Evolutionary conservation across 176 grass and related monocot species (phyloP).

Genomic region (Urochloa ruziziensis): DNA sequence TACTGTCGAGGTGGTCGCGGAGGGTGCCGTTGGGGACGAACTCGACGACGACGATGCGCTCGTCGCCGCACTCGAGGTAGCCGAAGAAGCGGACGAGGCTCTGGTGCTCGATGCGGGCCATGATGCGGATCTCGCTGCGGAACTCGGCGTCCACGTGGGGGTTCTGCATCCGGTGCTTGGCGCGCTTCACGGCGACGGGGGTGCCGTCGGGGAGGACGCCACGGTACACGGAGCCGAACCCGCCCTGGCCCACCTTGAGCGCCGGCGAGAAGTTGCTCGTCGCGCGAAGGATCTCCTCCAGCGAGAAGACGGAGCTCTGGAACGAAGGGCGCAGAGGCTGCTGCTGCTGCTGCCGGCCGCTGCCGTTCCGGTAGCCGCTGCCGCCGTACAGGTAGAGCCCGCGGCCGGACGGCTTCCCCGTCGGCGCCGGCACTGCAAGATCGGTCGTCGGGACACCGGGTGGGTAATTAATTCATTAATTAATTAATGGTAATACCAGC

Average conservation of each 20-base stretch:
- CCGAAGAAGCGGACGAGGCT: conserved; percentile 80
- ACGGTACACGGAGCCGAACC: conserved; percentile 72
- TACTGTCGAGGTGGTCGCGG: conserved; percentile 83
- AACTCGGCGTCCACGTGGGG: conserved; percentile 71
- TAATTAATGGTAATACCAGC: neutral
- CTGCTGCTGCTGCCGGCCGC: neutral
- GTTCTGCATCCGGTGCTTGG: conserved; percentile 60
- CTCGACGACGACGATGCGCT: conserved; percentile 73
- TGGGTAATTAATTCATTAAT: neutral
- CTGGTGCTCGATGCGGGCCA: conserved; percentile 73
- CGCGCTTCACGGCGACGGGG: conserved; percentile 86
- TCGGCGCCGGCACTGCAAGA: neutral
- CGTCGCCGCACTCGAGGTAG: conserved; percentile 75
- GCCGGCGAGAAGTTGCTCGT: conserved; percentile 78
- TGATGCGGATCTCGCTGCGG: conserved; percentile 77
- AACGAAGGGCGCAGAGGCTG: conserved; percentile 11
- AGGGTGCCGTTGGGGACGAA: conserved; percentile 90
- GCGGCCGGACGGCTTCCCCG: conserved; percentile 6
- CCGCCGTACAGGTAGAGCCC: conserved; percentile 33
- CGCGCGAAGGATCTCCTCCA: conserved; percentile 69
- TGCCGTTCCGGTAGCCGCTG: neutral
- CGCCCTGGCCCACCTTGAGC: conserved; percentile 85
- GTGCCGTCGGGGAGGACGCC: conserved; percentile 75
- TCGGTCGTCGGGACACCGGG: too few relatives aligned
- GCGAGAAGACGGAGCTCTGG: conserved; percentile 57